Evolutionary conservation across 306 rosid genomes (phyloP), one percentile per base, ranked within the genome.

Genomic region (Vachellia pachyceras): DNA sequence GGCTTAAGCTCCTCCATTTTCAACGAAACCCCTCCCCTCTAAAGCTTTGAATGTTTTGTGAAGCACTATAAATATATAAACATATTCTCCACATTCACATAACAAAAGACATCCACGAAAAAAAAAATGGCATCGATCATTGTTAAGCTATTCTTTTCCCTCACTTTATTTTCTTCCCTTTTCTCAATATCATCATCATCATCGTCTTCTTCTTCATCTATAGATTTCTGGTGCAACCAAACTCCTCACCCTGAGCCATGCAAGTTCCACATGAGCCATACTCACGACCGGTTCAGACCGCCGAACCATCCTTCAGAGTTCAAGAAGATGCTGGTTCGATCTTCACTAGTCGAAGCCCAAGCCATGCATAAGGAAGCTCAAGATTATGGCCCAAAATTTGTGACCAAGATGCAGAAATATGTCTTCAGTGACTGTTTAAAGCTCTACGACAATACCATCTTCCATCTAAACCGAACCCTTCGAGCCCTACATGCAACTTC

Each of bases 381-480:
- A 1, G 73, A 68, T 0, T 70, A 78, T 3, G 80, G 78, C 33
- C 69, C 67, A 29, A 80, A 79, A n/a, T 72, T 76, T 5, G 17
- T 80, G 22, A 85, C 61, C 49, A 40, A 60, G 44, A 86, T 77
- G 5, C 86, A 88, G 76, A 87, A 58, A 77, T 76, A 86, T 0
- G 97, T 89, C 0, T 88, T 84, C 66, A 23, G 80, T 0, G 98
- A 92, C 66, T 95, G 98, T 71, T 67, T 89, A 42, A 95, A 88
- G 66, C 95, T 95, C 29, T 89, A 85, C 17, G 83, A 85, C 69
- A 79, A 89, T 88, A 85, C 94, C 1, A 77, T 92, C 9, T 70
- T 58, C 54, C 95, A 92, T 46, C 90, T 95, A 3, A 91, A 92
- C 84, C 88, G 87, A 3, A 95, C 97, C 23, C 86, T 91, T 1